Evolutionary conservation across 495 filamentous ascomycete species (phyloP), one percentile per base, ranked within the genome.

Genomic region (Penicillium lagena): DNA sequence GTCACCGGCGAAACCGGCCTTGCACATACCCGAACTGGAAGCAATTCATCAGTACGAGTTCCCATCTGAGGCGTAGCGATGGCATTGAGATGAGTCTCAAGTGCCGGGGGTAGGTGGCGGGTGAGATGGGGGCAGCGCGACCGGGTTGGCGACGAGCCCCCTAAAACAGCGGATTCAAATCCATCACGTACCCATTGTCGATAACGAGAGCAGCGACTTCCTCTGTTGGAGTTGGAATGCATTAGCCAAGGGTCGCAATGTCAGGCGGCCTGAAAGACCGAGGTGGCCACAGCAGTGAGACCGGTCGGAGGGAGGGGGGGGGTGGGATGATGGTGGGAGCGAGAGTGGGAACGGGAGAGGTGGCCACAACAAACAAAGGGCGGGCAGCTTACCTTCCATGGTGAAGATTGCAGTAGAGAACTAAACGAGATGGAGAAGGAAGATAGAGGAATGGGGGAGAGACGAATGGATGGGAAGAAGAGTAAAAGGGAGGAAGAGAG

Each of bases 151-250:
- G 52, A 43, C 47, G 34, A 39, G 44, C 15, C 46, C 48, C 30
- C 45, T 42, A 52, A 46, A 22, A 6, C 22, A 6, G 22, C 22
- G 22, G 22, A 22, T 22, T 22, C 4, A 22, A 35, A 37, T 39
- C 37, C 40, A 50, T 49, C 52, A 73, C 89, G 82, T 88, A 98
- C 93, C 93, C 93, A 97, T 98, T 98, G 90, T 98, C 93, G 75
- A 98, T 98, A 75, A 98, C 93, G 89, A 98, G 91, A 74, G 93
- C 93, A 73, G 93, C 93, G 77, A 98, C 93, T 86, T 98, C 93
- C 79, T 98, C 93, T 97, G 68, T 73, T 78, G 43, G 48, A 47
- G 45, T 67, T 55, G 46, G 47, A 40, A 58, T 47, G 65, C 7
- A 47, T 90, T 72, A 90, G 85, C 68, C 42, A 57, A 33, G 27